A percentile compares a stretch with the other conserved stretches of the same genome.
Conservation (phyloP, 2,329 filamentous ascomycete genomes). For the Aspergillus hortae region DNA sequence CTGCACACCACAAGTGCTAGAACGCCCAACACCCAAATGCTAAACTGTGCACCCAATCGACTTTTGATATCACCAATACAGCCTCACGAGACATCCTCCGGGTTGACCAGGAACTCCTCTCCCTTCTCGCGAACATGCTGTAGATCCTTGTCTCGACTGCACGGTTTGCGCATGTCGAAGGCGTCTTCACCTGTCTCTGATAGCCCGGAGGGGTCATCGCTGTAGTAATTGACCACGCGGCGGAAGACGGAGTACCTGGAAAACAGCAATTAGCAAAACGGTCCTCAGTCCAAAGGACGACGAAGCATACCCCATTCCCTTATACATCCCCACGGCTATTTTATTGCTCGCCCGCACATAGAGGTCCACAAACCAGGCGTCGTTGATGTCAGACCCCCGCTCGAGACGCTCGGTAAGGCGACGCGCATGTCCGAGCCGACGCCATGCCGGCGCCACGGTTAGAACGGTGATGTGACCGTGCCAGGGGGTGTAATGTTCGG, state of each 20-base stretch:
- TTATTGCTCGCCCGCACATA: constrained; percentile 88
- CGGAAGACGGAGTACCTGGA: constrained; percentile 74
- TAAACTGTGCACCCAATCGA: background rate
- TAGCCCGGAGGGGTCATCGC: constrained; percentile 69
- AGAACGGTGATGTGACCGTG: constrained; percentile 97
- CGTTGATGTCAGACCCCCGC: constrained; percentile 71
- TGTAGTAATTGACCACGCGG: constrained; percentile 87
- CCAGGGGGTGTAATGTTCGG: constrained; percentile 95
- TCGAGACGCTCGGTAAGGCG: constrained; percentile 79
- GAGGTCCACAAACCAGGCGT: constrained; percentile 93
- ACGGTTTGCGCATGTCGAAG: constrained; percentile 93
- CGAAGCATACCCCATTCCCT: constrained; percentile 68
- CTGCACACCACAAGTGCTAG: background rate
- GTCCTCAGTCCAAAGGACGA: background rate
- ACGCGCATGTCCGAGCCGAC: constrained; percentile 81
- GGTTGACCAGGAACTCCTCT: constrained; percentile 71
- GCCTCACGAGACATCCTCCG: constrained; percentile 69
- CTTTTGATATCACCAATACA: background rate
- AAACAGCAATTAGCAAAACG: background rate
- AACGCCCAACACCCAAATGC: background rate
- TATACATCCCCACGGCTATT: constrained; percentile 84
- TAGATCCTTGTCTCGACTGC: constrained; percentile 71
- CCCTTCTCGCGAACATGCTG: constrained; percentile 79
- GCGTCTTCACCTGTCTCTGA: constrained; percentile 70
- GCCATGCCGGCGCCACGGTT: constrained; percentile 82